phyloP scores from a whole-genome alignment of 2,329 filamentous ascomycete genomes.

The Calycina herbarum region DNA sequence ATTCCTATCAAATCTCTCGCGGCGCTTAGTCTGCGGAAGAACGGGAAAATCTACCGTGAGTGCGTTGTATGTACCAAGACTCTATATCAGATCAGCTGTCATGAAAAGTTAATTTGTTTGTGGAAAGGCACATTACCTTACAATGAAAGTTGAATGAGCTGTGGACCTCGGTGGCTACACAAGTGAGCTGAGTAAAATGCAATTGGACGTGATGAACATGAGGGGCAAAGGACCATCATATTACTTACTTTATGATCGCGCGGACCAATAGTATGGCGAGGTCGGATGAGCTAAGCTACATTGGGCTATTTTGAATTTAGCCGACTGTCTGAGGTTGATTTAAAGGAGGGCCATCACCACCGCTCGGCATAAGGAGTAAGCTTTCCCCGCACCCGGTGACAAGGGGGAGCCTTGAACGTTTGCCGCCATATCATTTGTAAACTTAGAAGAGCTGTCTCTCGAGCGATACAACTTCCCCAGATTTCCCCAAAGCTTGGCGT shows the following conservation, averaged over 20 bases:
- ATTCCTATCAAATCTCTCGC: neutral
- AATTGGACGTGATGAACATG: slow-evolving; percentile 5
- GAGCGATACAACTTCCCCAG: neutral
- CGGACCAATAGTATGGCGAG: slow-evolving; percentile 2
- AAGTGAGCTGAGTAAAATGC: neutral
- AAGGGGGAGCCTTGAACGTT: neutral
- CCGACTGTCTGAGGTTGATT: slow-evolving; percentile 18
- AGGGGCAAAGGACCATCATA: neutral
- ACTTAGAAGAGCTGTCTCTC: too few species aligned
- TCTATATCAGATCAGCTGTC: slow-evolving; percentile 12
- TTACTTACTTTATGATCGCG: neutral
- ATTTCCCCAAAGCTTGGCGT: neutral
- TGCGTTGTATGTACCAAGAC: slow-evolving; percentile 1
- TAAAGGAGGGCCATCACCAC: slow-evolving; percentile 14
- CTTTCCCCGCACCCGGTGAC: slow-evolving; percentile 23
- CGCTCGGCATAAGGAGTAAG: slow-evolving; percentile 24
- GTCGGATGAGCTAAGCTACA: neutral
- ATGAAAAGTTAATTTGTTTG: neutral
- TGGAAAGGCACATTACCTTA: neutral
- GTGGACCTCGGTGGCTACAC: neutral
- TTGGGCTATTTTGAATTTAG: slow-evolving; percentile 17
- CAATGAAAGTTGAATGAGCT: neutral
- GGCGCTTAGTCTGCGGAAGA: slow-evolving; percentile 3
- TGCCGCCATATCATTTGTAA: neutral
- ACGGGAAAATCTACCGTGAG: slow-evolving; percentile 13